Percentiles rank a stretch among this genome's conserved stretches.
Conservation (phyloP, 208 protist species). For the Novymonas esmeraldas region DNA sequence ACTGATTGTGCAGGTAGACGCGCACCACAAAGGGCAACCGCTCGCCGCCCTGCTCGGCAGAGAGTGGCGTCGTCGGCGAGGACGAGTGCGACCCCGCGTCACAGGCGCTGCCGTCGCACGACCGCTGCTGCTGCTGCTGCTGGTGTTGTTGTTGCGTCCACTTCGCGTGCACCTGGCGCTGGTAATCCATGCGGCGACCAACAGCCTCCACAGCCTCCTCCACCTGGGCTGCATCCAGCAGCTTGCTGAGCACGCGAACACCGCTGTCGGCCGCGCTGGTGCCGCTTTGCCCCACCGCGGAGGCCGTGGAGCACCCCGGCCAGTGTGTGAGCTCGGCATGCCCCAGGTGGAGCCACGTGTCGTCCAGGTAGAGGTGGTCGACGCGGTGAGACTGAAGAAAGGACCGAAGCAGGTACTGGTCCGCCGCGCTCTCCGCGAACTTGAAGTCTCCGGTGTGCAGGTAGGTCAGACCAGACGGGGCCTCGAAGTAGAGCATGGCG, state of each 20-base stretch:
- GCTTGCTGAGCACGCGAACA: slow-evolving; percentile 51
- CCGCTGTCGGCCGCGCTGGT: slow-evolving; percentile 16
- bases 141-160: background rate
- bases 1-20: slow-evolving; percentile 84
- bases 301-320: background rate
- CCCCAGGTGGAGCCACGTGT: slow-evolving; percentile 84
- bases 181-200: slow-evolving; percentile 63
- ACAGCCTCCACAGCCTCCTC: slow-evolving; percentile 75
- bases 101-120: background rate
- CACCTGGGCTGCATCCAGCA: slow-evolving; percentile 62
- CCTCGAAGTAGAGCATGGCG: slow-evolving; percentile 78
- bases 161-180: slow-evolving; percentile 28
- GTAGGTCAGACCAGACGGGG: slow-evolving; percentile 46
- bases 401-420: slow-evolving; percentile 29
- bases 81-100: background rate
- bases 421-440: slow-evolving; percentile 32
- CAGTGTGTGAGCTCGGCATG: slow-evolving; percentile 20
- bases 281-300: background rate
- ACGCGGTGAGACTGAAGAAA: slow-evolving; percentile 63
- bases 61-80: background rate
- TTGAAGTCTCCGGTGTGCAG: slow-evolving; percentile 89
- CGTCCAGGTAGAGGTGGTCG: slow-evolving; percentile 86
- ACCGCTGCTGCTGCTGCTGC: background rate
- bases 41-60: background rate
- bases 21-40: slow-evolving; percentile 57